Percentiles rank a stretch among this genome's conserved stretches.
Conservation (phyloP, 2,329 filamentous ascomycete species). For the Pseudocercospora musae region DNA sequence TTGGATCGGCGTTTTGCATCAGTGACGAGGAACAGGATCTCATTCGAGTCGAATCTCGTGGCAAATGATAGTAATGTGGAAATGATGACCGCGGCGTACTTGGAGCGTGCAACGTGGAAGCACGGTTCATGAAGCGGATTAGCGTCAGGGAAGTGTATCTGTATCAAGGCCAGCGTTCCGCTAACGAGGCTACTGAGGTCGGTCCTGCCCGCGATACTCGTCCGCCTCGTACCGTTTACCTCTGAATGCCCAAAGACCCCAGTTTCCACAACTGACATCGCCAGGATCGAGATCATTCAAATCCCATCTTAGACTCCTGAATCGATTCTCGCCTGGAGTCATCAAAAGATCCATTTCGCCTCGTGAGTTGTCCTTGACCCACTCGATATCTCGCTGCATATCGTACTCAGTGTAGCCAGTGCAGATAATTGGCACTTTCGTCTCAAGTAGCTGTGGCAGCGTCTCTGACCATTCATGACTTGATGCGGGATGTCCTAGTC, state of each 20-base stretch:
- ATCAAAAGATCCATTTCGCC: constrained; percentile 92
- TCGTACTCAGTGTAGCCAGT: constrained; percentile 96
- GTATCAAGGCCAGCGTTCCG: neutral
- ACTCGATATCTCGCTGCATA: constrained; percentile 87
- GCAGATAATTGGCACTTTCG: constrained; percentile 89
- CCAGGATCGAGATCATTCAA: constrained; percentile 92
- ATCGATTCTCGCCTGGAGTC: constrained; percentile 88
- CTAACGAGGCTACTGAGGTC: neutral
- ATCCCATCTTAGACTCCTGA: constrained; percentile 94
- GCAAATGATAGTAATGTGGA: neutral
- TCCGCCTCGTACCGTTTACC: constrained; percentile 84
- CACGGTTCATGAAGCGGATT: neutral
- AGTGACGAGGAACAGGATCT: neutral
- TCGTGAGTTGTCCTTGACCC: constrained; percentile 78
- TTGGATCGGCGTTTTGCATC: neutral
- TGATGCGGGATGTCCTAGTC: constrained; percentile 87
- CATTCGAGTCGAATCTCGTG: neutral
- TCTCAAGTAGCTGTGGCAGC: constrained; percentile 83
- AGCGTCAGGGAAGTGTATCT: neutral
- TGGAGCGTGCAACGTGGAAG: neutral
- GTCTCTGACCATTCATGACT: constrained; percentile 94
- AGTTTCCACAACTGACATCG: constrained; percentile 93
- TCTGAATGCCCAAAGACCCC: constrained; percentile 94
- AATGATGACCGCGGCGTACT: neutral
- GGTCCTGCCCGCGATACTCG: constrained; percentile 27